Base-by-base conservation (phyloP, 148 eudicot genomes). In the Salicornia ramosissima region DNA sequence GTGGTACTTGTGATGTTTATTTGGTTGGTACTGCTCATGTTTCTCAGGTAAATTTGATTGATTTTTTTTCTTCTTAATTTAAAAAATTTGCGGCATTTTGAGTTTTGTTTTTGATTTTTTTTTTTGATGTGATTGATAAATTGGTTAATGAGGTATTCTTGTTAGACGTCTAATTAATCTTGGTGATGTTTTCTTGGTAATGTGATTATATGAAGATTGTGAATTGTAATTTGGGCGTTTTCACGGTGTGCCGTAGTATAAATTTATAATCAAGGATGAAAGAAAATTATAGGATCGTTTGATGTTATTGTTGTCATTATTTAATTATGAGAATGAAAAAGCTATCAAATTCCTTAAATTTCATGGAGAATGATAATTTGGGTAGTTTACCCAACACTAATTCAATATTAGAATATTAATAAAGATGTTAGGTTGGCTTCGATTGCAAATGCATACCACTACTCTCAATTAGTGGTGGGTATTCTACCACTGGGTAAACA, bases 21-120 rank as follows among this genome's bases (percentile, higher is more conserved):
- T 46, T 90, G 65, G 85, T 93, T 29, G 98, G 98, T 29, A 93
- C 98, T 15, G 92, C 96, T 52, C 98, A 90, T 71, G 96, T 93
- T 64, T 93, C 98, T 74, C 67, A 79, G 98, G 98, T 93, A 70
- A 64, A 14, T 19, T 24, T 22, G 1, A 31, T 49, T 61, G 0
- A 6, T 21, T 18, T 58, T 29, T 72, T 40, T 22, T 10, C 22
- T 0, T 29, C 47, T 9, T 6, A 10, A 39, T 53, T 29, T 42
- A 39, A 39, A 4, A 4, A 5, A 22, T n/a, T n/a, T n/a, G n/a
- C n/a, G n/a, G n/a, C n/a, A 36, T 36, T 36, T 36, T 36, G 40
- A 36, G 40, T 29, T 22, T 28, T 67, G 65, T 25, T 58, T 19
- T n/a, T 55, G 33, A 51, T 56, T 26, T 25, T n/a, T 31, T 26